Base-by-base conservation (phyloP, 371 early-diverging fungal species). In the Mortierella polycephala region DNA sequence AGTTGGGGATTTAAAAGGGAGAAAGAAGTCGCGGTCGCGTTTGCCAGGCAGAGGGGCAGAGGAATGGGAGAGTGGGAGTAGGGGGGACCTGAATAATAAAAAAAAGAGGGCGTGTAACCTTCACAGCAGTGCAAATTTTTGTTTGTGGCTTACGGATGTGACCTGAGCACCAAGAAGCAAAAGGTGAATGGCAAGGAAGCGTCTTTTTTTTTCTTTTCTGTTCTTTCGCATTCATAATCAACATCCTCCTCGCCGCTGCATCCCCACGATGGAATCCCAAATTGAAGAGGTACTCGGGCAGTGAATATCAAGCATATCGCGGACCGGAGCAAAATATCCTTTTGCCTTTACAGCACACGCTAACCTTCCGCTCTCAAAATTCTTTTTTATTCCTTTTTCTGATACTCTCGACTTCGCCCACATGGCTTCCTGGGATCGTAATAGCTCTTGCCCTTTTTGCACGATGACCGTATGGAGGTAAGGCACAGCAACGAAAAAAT, bases 391-490 rank as follows among this genome's bases (percentile, higher is more conserved):
- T 4, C 23, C 10, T 4, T 30, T n/a, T 18, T n/a, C 12, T 14
- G 13, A 30, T 47, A 60, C 12, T 2, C 60, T 45, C 30, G 20
- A 56, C 63, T 74, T 74, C 69, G 64, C 64, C 74, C 64, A 60
- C 66, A 30, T 30, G 14, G 14, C 1, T 58, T 8, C 13, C 44
- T 30, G 13, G 13, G 50, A 14, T n/a, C n/a, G 20, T 53, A 40
- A 41, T 50, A 77, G 79, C 68, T 77, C 62, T 61, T 77, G 60
- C 79, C 79, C 59, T 77, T 77, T 61, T 30, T 77, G 65, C 79
- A 77, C 52, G 72, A 77, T 57, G 72, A 52, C 45, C 53, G 79
- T 47, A 64, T 65, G 72, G 79, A 77, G 72, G 79, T 77, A 77
- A 39, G 13, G 9, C 16, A n/a, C 46, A 13, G 11, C 46, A 13